A percentile compares a stretch with the other conserved stretches of the same genome.
Evolutionary conservation across 2,329 filamentous ascomycete genomes (phyloP).

Genomic region (Alternaria infectoria): DNA sequence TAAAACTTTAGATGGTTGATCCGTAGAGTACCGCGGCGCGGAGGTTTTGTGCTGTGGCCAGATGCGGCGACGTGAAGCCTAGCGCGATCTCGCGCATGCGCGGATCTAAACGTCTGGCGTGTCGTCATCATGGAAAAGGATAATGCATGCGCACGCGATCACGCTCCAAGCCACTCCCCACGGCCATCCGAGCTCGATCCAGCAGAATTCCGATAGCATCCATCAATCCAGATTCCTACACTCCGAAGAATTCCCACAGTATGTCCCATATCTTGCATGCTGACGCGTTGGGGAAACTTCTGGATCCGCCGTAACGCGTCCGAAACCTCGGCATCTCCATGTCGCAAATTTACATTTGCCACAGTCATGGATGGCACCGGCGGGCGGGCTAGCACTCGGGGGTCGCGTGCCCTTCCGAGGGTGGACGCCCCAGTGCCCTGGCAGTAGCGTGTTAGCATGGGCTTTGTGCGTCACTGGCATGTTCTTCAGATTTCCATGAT

Average conservation of each 20-base stretch:
- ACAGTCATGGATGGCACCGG: slow-evolving; percentile 23
- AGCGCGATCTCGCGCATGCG: not conserved
- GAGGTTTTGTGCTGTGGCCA: not conserved
- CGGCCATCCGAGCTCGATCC: not conserved
- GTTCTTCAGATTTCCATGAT: slow-evolving; percentile 3
- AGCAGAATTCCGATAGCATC: not conserved
- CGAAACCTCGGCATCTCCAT: slow-evolving; percentile 24
- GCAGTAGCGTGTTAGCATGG: slow-evolving; percentile 28
- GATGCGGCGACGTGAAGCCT: not conserved
- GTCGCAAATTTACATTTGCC: slow-evolving; percentile 8
- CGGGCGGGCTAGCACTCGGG: slow-evolving; percentile 11
- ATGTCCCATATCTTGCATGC: not conserved
- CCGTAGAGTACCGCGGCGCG: not conserved
- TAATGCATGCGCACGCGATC: not conserved
- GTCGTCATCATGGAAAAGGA: slow-evolving; percentile 3
- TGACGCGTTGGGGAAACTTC: not conserved
- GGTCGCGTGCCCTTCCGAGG: slow-evolving; percentile 32
- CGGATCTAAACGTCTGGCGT: not conserved
- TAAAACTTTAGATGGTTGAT: not conserved
- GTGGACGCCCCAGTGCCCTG: slow-evolving; percentile 22
- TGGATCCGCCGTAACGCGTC: slow-evolving; percentile 19
- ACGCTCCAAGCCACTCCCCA: not conserved
- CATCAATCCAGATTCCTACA: not conserved
- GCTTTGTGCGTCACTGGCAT: slow-evolving; percentile 31
- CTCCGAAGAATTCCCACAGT: not conserved